Evolutionary conservation across 768 basidiomycete genomes (phyloP).

Genomic region (Leccinum pellstonianum): DNA sequence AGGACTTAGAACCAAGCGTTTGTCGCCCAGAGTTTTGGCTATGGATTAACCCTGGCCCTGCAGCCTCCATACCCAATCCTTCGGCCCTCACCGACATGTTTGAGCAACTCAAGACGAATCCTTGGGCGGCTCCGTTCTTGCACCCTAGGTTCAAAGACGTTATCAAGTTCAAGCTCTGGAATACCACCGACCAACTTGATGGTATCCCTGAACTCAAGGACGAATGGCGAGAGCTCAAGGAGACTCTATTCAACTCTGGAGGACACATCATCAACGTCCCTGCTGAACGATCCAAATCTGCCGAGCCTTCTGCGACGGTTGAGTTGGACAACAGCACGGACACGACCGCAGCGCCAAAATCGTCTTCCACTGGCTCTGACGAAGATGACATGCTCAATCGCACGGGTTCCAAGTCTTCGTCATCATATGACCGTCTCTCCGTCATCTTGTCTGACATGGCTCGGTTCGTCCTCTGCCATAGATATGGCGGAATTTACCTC

Average conservation of each 20-base stretch:
- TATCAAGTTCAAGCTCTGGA: conserved; percentile 96
- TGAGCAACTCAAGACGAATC: conserved; percentile 74
- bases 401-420: conserved; percentile 83
- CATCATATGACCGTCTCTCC: conserved; percentile 86
- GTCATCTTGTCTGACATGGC: conserved; percentile 97
- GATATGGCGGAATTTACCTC: conserved; percentile 94
- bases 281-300: conserved; percentile 37
- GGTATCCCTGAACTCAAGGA: conserved; percentile 84
- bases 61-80: conserved; percentile 84
- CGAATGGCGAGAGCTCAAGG: conserved; percentile 78
- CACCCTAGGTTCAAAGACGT: conserved; percentile 90
- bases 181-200: conserved; percentile 96
- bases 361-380: conserved; percentile 29
- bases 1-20: conserved; percentile 37
- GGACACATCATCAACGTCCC: conserved; percentile 73
- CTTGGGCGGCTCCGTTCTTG: conserved; percentile 94
- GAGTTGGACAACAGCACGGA: conserved; percentile 28
- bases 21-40: conserved; percentile 96
- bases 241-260: conserved; percentile 84
- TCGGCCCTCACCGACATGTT: conserved; percentile 81
- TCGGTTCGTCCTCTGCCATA: conserved; percentile 94
- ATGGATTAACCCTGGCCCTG: conserved; percentile 99
- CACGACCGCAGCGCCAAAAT: conserved; percentile 11
- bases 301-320: conserved; percentile 19
- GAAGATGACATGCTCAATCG: conserved; percentile 68